Conservation (phyloP, 2,329 filamentous ascomycete species). For the Pseudogymnoascus sp. region DNA sequence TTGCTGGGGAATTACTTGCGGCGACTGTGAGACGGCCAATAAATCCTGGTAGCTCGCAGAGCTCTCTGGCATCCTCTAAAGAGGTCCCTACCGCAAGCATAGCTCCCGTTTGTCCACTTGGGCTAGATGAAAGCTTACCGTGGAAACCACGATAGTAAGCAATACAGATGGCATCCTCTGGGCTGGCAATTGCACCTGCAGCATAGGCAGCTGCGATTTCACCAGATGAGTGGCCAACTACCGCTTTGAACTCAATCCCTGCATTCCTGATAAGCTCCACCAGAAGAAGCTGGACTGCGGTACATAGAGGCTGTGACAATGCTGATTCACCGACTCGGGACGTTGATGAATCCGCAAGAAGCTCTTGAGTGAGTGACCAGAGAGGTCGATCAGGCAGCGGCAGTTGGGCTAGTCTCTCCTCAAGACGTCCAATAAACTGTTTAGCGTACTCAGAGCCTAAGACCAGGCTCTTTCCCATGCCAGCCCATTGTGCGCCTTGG, state of each 20-base stretch:
- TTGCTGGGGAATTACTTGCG: constrained; percentile 26
- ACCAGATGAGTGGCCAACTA: constrained; percentile 40
- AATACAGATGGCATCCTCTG: constrained; percentile 31
- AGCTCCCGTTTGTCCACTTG: constrained; percentile 30
- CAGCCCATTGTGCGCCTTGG: constrained; percentile 23
- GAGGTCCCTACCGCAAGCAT: constrained; percentile 47
- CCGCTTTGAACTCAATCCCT: constrained; percentile 31
- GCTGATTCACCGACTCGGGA: constrained; percentile 38
- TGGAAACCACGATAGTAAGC: constrained; percentile 36
- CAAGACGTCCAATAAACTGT: not conserved
- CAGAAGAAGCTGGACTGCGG: constrained; percentile 40
- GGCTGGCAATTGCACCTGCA: constrained; percentile 27
- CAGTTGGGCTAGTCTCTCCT: not conserved
- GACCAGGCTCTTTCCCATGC: constrained; percentile 19
- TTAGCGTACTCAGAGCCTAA: not conserved
- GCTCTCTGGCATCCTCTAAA: constrained; percentile 14
- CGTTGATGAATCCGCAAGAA: constrained; percentile 14
- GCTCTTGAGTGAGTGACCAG: not conserved
- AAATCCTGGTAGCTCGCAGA: not conserved
- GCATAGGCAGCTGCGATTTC: constrained; percentile 43
- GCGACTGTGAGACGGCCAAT: constrained; percentile 25
- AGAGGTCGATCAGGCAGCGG: not conserved
- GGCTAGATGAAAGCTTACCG: constrained; percentile 25
- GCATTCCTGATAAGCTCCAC: constrained; percentile 36
- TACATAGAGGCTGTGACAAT: constrained; percentile 36